Conservation (phyloP, 371 early-diverging fungal genomes). For the Circinella umbellata region DNA sequence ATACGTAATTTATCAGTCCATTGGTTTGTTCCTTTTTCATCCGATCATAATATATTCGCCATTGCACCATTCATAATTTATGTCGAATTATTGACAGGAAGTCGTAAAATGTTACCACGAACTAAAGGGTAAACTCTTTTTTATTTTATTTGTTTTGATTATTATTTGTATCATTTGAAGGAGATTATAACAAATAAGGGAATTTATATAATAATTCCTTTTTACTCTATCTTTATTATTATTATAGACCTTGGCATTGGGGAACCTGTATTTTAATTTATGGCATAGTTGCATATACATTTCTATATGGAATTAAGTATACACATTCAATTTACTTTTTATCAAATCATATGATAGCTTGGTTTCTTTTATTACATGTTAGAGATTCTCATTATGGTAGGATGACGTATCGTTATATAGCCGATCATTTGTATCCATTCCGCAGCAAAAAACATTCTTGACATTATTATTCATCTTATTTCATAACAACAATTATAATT, state of each 20-base stretch:
- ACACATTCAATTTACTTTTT: conserved; percentile 54
- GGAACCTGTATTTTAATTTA: conserved; percentile 40
- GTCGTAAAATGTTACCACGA: conserved; percentile 49
- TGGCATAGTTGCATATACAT: conserved; percentile 41
- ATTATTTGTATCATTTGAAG: background rate
- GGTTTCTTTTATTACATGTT: conserved; percentile 51
- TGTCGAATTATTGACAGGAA: conserved; percentile 53
- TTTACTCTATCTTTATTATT: too few relatives aligned
- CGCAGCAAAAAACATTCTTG: conserved; percentile 50
- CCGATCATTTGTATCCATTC: conserved; percentile 35
- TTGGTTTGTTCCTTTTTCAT: conserved; percentile 65
- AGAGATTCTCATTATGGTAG: conserved; percentile 44
- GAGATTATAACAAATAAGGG: background rate
- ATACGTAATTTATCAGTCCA: conserved; percentile 65
- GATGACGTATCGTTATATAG: conserved; percentile 32
- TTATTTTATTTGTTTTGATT: conserved; percentile 19
- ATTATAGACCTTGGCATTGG: conserved; percentile 34
- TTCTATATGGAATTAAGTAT: conserved; percentile 55
- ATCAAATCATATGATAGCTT: conserved; percentile 43
- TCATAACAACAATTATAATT: background rate
- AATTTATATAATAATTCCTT: background rate
- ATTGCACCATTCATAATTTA: conserved; percentile 65
- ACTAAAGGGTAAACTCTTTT: conserved; percentile 58
- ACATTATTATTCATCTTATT: conserved; percentile 1
- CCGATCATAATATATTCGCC: conserved; percentile 62